phyloP scores from a whole-genome alignment of 495 filamentous ascomycete species.

The Sordaria brevicollis region DNA sequence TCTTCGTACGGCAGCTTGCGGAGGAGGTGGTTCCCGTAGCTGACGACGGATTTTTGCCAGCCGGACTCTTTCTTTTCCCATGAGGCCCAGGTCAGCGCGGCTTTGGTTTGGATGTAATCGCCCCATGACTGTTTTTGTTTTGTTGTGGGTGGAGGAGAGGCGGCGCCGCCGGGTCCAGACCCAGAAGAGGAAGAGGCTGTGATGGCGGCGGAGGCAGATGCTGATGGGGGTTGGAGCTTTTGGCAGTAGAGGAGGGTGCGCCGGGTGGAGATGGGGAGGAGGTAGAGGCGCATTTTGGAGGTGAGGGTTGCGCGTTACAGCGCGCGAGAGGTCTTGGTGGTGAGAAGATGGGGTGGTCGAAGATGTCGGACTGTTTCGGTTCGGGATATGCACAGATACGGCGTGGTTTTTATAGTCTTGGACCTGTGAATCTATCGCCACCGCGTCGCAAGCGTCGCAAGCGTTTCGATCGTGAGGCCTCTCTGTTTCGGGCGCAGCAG shows the following conservation, averaged over 20 bases:
- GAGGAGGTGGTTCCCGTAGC: constrained; percentile 76
- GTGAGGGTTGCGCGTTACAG: not conserved
- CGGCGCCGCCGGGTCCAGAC: constrained; percentile 81
- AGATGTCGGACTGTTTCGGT: not conserved
- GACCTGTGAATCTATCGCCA: not conserved
- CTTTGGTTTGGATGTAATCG: constrained; percentile 58
- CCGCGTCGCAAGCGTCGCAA: not conserved
- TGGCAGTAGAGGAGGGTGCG: constrained; percentile 92
- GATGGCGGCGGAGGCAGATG: not conserved
- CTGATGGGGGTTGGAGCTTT: constrained; percentile 42
- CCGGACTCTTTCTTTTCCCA: constrained; percentile 79
- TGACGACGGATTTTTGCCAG: constrained; percentile 80
- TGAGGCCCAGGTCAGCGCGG: constrained; percentile 60
- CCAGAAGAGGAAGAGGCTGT: constrained; percentile 80
- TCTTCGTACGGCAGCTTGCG: constrained; percentile 89
- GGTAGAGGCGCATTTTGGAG: constrained; percentile 76
- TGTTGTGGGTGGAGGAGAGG: constrained; percentile 58
- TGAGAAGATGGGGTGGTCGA: not conserved
- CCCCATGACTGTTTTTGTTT: constrained; percentile 40
- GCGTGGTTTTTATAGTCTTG: not conserved
- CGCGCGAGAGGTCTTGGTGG: not conserved
- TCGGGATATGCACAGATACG: not conserved
- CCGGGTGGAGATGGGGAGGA: constrained; percentile 86
- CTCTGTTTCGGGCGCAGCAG: not conserved
- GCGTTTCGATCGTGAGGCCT: not conserved